These are phyloP conservation scores for Singerocomus rubriflavus DNA, from an alignment of 1,284 basidiomycete genomes.

Conservation along the genomic window DNA sequence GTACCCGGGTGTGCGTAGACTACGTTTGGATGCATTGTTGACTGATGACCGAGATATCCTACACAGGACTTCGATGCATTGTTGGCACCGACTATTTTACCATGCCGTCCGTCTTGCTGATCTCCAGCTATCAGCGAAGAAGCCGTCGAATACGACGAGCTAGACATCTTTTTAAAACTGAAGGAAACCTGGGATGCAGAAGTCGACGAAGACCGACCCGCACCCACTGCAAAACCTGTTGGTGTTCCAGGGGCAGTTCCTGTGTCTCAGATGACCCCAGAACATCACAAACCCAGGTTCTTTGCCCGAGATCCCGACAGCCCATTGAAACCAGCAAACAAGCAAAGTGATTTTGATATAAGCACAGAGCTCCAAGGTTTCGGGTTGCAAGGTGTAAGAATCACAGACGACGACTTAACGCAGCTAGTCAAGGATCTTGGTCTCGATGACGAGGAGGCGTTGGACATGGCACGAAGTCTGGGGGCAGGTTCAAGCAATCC, in stretches of 20 bases:
- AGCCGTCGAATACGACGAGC: conserved; percentile 72
- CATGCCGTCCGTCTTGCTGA: conserved; percentile 10
- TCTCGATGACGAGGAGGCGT: conserved; percentile 68
- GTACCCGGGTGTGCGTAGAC: conserved; percentile 51
- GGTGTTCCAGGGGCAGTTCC: conserved; percentile 75
- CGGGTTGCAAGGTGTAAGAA: conserved; percentile 71
- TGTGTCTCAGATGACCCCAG: conserved; percentile 76
- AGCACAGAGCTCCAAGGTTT: conserved; percentile 63
- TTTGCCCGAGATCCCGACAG: conserved; percentile 48
- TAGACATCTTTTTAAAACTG: conserved; percentile 66
- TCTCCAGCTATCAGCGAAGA: conserved; percentile 55
- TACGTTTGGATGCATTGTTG: background rate
- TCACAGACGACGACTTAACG: conserved; percentile 69
- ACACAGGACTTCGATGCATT: conserved; percentile 55
- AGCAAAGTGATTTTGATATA: conserved; percentile 56
- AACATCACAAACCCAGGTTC: conserved; percentile 57
- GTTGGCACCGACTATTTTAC: conserved; percentile 34
- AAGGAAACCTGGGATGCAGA: conserved; percentile 64
- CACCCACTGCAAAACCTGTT: conserved; percentile 52
- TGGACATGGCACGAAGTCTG: conserved; percentile 62
- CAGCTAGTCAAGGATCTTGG: conserved; percentile 71
- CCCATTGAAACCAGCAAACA: conserved; percentile 53
- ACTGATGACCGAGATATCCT: conserved; percentile 4
- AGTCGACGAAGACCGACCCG: conserved; percentile 52
- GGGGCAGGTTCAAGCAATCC: conserved; percentile 13